Percentiles rank a stretch among this genome's conserved stretches.
phyloP scores from a whole-genome alignment of 768 basidiomycete genomes.

The Mycena rebaudengoi region DNA sequence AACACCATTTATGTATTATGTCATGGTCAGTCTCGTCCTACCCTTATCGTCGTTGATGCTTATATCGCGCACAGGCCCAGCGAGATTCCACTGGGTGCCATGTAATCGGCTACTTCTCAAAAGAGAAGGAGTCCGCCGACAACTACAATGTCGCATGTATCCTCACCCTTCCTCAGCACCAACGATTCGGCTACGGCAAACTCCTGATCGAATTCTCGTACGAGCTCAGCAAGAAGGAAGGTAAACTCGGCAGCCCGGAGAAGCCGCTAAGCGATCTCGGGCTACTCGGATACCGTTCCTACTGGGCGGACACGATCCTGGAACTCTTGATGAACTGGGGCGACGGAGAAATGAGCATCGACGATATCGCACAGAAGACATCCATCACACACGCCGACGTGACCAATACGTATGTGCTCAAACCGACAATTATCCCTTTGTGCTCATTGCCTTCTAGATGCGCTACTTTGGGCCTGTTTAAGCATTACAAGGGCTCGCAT shows the following conservation, averaged over 20 bases:
- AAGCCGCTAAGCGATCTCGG: constrained; percentile 97
- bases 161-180: constrained; percentile 97
- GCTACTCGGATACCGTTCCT: constrained; percentile 90
- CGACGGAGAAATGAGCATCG: constrained; percentile 87
- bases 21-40: constrained; percentile 73
- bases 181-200: constrained; percentile 95
- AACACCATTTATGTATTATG: constrained; percentile 99
- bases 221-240: constrained; percentile 95
- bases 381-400: constrained; percentile 95
- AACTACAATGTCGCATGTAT: constrained; percentile 99
- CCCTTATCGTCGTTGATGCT: constrained; percentile 1
- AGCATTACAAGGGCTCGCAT: constrained; percentile 95
- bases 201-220: constrained; percentile 98
- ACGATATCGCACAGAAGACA: constrained; percentile 96
- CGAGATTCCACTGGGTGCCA: constrained; percentile 93
- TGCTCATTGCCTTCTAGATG: constrained; percentile 63
- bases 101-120: constrained; percentile 97
- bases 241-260: constrained; percentile 95
- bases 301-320: constrained; percentile 97
- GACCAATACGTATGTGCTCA: constrained; percentile 91
- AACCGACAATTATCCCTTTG: constrained; percentile 13
- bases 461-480: constrained; percentile 93
- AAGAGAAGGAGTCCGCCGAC: constrained; percentile 98
- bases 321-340: constrained; percentile 82
- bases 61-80: constrained; percentile 59